These are phyloP conservation scores for Kernera saxatilis DNA, from an alignment of 345 rosid species.

Conservation along the genomic window DNA sequence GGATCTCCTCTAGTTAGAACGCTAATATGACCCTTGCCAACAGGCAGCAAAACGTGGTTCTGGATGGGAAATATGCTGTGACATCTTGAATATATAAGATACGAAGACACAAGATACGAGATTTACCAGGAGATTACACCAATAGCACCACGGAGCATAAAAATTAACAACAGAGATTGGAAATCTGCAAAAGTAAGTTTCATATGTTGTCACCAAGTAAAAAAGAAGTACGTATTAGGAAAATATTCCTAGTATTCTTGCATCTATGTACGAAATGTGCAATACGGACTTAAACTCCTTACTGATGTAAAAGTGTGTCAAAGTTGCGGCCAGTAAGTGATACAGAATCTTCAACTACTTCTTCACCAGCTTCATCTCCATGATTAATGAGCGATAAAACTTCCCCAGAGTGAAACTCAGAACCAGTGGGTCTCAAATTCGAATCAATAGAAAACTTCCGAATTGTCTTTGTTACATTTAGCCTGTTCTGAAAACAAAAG, in stretches of 20 bases:
- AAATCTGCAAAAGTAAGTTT: conserved; percentile 48
- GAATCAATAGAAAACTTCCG: conserved; percentile 87
- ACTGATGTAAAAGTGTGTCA: conserved; percentile 70
- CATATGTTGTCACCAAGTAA: conserved; percentile 17
- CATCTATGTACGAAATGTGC: neutral
- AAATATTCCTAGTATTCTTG: neutral
- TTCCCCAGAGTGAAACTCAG: conserved; percentile 77
- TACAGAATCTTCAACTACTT: conserved; percentile 57
- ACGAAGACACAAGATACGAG: conserved; percentile 7
- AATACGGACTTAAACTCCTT: conserved; percentile 35
- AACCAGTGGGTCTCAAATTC: conserved; percentile 71
- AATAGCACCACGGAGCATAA: conserved; percentile 97
- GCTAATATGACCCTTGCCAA: conserved; percentile 1
- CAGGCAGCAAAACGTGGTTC: neutral
- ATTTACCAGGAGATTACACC: conserved; percentile 93
- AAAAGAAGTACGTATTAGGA: neutral
- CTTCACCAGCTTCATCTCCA: conserved; percentile 73
- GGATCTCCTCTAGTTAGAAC: neutral
- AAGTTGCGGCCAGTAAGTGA: conserved; percentile 53
- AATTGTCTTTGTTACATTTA: conserved; percentile 91
- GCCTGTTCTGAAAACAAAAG: conserved; percentile 79
- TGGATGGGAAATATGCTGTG: neutral
- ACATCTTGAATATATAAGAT: neutral
- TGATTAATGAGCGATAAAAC: conserved; percentile 56
- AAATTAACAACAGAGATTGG: conserved; percentile 89